A percentile compares a stretch with the other conserved stretches of the same genome.
Conservation (phyloP, 805 yeast genomes). For the Ogataea paradorogensis region DNA sequence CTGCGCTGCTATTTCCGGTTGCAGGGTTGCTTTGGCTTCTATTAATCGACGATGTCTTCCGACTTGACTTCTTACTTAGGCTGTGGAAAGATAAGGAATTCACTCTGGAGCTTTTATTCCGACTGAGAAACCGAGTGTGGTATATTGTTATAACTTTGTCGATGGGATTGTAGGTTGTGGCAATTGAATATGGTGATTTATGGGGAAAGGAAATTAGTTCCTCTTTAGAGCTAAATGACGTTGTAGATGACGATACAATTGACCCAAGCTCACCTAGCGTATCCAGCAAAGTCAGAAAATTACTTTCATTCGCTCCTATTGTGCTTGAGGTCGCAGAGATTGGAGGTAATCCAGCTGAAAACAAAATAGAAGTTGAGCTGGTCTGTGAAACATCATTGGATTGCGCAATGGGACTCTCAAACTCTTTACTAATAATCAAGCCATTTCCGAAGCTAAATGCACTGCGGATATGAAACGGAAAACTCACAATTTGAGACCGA, state of each 20-base stretch:
- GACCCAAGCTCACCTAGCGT: conserved; percentile 73
- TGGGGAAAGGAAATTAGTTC: conserved; percentile 54
- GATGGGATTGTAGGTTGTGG: conserved; percentile 53
- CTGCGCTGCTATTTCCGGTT: conserved; percentile 11
- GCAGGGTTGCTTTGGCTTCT: conserved; percentile 4
- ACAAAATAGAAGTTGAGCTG: conserved; percentile 6
- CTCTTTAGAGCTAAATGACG: conserved; percentile 59
- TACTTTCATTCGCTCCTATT: conserved; percentile 23
- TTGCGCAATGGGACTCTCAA: conserved; percentile 10
- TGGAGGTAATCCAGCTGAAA: conserved; percentile 14
- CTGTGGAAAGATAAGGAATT: conserved; percentile 18
- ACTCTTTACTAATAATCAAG: conserved; percentile 39
- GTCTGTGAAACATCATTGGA: conserved; percentile 4
- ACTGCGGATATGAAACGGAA: conserved; percentile 63
- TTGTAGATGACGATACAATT: conserved; percentile 66
- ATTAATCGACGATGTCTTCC: conserved; percentile 19
- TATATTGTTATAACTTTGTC: conserved; percentile 50
- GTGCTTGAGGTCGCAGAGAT: conserved; percentile 16
- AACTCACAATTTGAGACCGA: conserved; percentile 52
- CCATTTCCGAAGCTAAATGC: conserved; percentile 72
- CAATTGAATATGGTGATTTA: conserved; percentile 39
- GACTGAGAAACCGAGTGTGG: conserved; percentile 46
- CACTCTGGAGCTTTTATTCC: conserved; percentile 18
- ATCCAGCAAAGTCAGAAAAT: conserved; percentile 66
- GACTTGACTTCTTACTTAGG: conserved; percentile 24